Evolutionary conservation across 495 filamentous ascomycete genomes (phyloP).

Genomic region (Astrocystis sublimbata): DNA sequence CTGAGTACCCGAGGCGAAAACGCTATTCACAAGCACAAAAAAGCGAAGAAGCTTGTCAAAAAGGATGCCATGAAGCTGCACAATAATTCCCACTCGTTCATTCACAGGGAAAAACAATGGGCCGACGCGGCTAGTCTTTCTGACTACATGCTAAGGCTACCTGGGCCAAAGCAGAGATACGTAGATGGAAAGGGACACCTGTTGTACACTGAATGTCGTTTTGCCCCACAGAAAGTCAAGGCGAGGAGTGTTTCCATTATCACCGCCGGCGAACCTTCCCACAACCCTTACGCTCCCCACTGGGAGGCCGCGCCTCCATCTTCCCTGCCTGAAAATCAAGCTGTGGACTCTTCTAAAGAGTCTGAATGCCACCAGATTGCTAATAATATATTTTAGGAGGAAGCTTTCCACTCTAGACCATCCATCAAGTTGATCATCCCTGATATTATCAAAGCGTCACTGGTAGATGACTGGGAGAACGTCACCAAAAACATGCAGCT

Average conservation of each 20-base stretch:
- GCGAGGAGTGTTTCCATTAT: constrained; percentile 13
- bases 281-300: constrained; percentile 18
- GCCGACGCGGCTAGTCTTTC: neutral
- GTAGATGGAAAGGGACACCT: constrained; percentile 2
- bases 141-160: constrained; percentile 29
- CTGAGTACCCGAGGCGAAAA: neutral
- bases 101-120: constrained; percentile 9
- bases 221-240: neutral
- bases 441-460: constrained; percentile 81
- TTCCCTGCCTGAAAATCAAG: neutral
- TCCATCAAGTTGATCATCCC: constrained; percentile 79
- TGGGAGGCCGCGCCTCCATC: neutral
- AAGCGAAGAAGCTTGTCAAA: neutral
- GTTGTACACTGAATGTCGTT: constrained; percentile 17
- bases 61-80: neutral
- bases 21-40: neutral
- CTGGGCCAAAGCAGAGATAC: constrained; percentile 28
- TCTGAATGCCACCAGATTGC: constrained; percentile 4
- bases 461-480: constrained; percentile 99
- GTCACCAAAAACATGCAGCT: constrained; percentile 91
- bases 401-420: constrained; percentile 74
- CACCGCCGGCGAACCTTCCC: constrained; percentile 32
- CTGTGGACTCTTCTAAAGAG: neutral
- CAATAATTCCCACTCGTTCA: neutral
- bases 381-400: constrained; percentile 64